Conservation (phyloP, 768 basidiomycete species). For the Kwoniella dejecticola region DNA sequence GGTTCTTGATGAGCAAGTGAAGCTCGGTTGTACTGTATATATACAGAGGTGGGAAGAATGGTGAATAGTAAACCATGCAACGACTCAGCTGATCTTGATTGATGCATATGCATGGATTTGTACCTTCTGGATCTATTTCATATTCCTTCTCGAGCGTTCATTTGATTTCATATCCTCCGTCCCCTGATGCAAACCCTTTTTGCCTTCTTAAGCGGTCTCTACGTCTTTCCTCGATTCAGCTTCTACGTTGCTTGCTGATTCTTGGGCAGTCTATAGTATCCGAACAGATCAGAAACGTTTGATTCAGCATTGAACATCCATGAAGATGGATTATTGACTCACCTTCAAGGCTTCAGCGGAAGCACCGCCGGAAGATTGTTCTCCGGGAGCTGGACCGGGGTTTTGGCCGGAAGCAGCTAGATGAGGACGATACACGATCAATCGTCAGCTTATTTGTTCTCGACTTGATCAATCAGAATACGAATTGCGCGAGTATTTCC, state of each 20-base stretch:
- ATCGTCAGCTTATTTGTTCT: background rate
- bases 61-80: too few species aligned
- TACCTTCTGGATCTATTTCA: too few species aligned
- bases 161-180: too few species aligned
- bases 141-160: too few species aligned
- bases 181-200: too few species aligned
- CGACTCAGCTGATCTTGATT: too few species aligned
- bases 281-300: background rate
- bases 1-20: too few species aligned
- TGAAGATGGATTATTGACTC: background rate
- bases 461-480: background rate
- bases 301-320: background rate
- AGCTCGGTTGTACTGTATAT: too few species aligned
- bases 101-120: too few species aligned
- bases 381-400: slow-evolving; percentile 12
- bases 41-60: too few species aligned
- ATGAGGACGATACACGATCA: background rate
- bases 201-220: slow-evolving; percentile 23
- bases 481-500: background rate
- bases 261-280: slow-evolving; percentile 8
- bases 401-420: slow-evolving; percentile 5
- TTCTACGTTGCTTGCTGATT: slow-evolving; percentile 23
- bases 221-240: slow-evolving; percentile 32
- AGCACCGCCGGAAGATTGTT: slow-evolving; percentile 13
- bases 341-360: slow-evolving; percentile 25